Percentiles rank a stretch among this genome's conserved stretches.
phyloP scores from a whole-genome alignment of 148 eudicot species.

The Cornus kousa region DNA sequence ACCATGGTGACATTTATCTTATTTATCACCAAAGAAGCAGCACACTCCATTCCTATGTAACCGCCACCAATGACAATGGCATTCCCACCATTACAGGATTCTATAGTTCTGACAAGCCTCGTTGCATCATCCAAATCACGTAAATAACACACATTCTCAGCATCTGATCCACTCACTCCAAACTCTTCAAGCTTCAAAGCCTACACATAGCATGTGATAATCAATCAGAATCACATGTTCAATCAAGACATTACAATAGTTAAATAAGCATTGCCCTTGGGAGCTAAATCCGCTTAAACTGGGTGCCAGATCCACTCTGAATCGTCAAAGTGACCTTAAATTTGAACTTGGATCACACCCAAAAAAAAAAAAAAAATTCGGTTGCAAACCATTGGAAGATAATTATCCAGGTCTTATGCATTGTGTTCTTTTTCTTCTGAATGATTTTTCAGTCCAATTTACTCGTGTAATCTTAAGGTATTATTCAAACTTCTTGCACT shows the following conservation, averaged over 20 bases:
- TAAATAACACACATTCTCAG: conserved; percentile 87
- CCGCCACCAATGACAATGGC: conserved; percentile 99
- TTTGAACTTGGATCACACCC: neutral
- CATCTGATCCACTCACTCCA: conserved; percentile 84
- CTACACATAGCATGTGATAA: conserved; percentile 35
- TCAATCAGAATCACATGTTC: conserved; percentile 18
- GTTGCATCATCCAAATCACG: conserved; percentile 89
- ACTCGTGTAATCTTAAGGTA: neutral
- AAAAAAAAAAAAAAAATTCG: neutral
- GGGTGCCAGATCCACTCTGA: neutral
- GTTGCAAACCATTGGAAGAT: neutral
- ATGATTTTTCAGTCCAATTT: neutral
- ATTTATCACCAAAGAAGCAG: conserved; percentile 94
- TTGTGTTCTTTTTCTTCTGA: neutral
- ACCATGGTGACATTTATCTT: conserved; percentile 96
- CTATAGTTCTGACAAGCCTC: conserved; percentile 69
- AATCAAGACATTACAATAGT: neutral
- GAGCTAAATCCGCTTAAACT: conserved; percentile 3
- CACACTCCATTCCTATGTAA: conserved; percentile 98
- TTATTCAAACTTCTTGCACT: too few species aligned
- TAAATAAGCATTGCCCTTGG: neutral
- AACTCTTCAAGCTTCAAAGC: conserved; percentile 99
- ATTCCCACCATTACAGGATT: conserved; percentile 69
- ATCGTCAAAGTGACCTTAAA: neutral
- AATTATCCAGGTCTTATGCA: neutral